Base-by-base conservation (phyloP, 176 grass and related monocot species). In the Microstegium vimineum region DNA sequence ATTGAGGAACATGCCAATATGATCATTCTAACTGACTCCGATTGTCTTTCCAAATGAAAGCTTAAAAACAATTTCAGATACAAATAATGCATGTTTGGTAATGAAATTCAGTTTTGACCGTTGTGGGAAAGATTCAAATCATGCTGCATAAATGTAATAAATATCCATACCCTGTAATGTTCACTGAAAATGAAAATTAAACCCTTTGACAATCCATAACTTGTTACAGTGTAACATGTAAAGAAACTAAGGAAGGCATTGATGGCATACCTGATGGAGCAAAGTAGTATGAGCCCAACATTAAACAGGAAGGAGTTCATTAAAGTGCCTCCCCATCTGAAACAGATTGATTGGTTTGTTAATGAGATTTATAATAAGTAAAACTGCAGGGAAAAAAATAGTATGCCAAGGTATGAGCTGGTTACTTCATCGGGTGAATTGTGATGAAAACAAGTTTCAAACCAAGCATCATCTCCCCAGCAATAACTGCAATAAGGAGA, bases 371-470 rank as follows among this genome's bases (percentile, higher is more conserved):
- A 66, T 30, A 60, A 86, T 62, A 84, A 67, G 45, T 56, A 57
- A 78, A 22, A 59, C 17, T 26, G 1, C 11, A 82, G 27, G 5
- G 5, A 17, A 69, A 52, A 38, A 31, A 66, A 86, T 1, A 23
- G 25, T 12, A 59, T 28, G 35, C 18, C 11, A 87, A 25, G 6
- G 57, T 13, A 90, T 68, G 8, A 72, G 59, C 49, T 47, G 49
- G 70, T 83, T 99, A 99, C 97, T 99, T 99, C 97, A 99, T 99
- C n/a, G 97, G 97, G 85, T 99, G 97, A 82, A 99, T 99, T 66
- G 93, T 99, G 62, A 99, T 96, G 75, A 99, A 99, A 83, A 99
- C 93, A 77, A 99, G 82, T 90, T 96, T 99, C 79, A 99, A 78
- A 34, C 97, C 97, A 78, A 99, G 89, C 91, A 99, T 94, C 93